Evolutionary conservation across 176 grass and related monocot genomes (phyloP), one percentile per base, ranked within the genome.

Genomic region (Phragmites australis): DNA sequence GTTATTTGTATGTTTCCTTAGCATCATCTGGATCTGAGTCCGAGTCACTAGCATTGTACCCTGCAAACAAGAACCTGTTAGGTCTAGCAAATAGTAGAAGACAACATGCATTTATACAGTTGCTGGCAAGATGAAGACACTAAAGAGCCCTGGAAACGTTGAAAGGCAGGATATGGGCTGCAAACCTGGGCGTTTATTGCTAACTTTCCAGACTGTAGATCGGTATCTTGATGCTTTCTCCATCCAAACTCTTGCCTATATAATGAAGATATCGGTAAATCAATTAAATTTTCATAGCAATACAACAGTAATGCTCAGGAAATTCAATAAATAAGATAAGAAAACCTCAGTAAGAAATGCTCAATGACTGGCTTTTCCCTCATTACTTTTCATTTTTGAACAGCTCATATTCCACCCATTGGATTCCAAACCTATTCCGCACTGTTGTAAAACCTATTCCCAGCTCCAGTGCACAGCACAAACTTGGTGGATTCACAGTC

Each of bases 1-100:
- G 85, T 76, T 89, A 92, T 82, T 94, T 94, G 59, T 47, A 23
- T 60, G 72, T 79, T 75, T 83, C 86, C 65, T 85, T 90, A 45
- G 76, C 82, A 79, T 90, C 86, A 78, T 93, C 96, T 52, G 92
- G 87, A 82, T 91, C 93, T 45, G 96, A 95, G 78, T 99, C 96
- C 6, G 96, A 99, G 75, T 99, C 96, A 80, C 96, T 95, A 76
- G 92, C 92, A 91, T 93, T 99, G 54, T 95, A 99, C 32, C 92
- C 96, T 99, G 72, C 49, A 80, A 72, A 83, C 34, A 81, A 72
- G 11, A 18, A 31, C 13, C 45, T 84, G 34, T 65, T 66, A 89
- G 44, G 26, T 68, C 45, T 29, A 76, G 44, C 22, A 76, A 86
- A 81, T 6, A 83, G 72, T 65, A 56, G 60, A 81, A 61, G 72